A percentile compares a stretch with the other conserved stretches of the same genome.
These are phyloP conservation scores for Gossypium rotundifolium DNA, from an alignment of 345 rosid genomes.

Conservation along the genomic window DNA sequence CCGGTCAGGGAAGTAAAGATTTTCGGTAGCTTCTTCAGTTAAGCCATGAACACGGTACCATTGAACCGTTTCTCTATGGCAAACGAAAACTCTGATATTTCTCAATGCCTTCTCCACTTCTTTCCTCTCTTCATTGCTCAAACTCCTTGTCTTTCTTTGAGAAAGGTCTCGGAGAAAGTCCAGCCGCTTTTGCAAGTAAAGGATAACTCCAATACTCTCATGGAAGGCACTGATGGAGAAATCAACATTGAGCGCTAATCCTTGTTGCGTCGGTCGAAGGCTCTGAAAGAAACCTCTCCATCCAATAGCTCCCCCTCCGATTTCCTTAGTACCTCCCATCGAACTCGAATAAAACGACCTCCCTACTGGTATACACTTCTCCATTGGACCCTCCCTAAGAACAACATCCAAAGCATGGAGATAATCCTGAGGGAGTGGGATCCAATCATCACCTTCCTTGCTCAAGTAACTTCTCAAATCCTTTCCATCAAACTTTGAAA, in stretches of 20 bases:
- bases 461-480: constrained; percentile 50
- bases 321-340: constrained; percentile 69
- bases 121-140: constrained; percentile 63
- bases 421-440: constrained; percentile 87
- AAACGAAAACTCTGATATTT: constrained; percentile 82
- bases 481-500: constrained; percentile 78
- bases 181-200: constrained; percentile 78
- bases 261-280: constrained; percentile 90
- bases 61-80: constrained; percentile 92
- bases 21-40: constrained; percentile 70
- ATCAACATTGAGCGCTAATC: constrained; percentile 85
- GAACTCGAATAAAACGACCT: constrained; percentile 78
- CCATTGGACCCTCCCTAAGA: constrained; percentile 73
- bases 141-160: constrained; percentile 55
- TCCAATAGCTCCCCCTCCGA: constrained; percentile 93
- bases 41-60: constrained; percentile 75
- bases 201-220: constrained; percentile 84
- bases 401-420: constrained; percentile 92
- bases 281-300: constrained; percentile 95
- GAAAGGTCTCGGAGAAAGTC: constrained; percentile 76
- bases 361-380: constrained; percentile 67
- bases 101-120: constrained; percentile 82
- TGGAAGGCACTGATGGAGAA: constrained; percentile 86
- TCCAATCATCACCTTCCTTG: constrained; percentile 65
- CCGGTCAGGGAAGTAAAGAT: constrained; percentile 71